A percentile compares a stretch with the other conserved stretches of the same genome.
These are phyloP conservation scores for Fragaria ananassa DNA, from an alignment of 306 rosid species.

Conservation along the genomic window DNA sequence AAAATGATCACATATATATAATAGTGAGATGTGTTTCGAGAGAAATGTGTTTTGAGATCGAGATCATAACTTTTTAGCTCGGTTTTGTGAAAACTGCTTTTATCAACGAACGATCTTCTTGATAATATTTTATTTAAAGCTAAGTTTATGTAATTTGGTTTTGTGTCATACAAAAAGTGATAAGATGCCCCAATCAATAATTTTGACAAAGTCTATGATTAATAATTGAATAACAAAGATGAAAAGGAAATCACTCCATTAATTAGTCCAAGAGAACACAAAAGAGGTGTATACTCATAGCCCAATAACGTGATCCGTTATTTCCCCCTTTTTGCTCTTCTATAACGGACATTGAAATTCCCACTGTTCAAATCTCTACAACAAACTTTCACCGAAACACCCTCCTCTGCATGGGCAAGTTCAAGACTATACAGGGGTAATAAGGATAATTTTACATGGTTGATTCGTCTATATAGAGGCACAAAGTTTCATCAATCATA, in stretches of 20 bases:
- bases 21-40: too few relatives aligned
- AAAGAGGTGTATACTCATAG: constrained; percentile 29
- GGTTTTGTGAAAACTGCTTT: too few relatives aligned
- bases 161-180: background rate
- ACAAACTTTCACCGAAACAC: background rate
- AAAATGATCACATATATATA: too few relatives aligned
- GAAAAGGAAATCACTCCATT: constrained; percentile 12
- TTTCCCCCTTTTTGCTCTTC: constrained; percentile 30
- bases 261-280: constrained; percentile 19
- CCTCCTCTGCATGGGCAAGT: background rate
- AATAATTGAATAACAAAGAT: background rate
- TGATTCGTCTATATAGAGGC: constrained; percentile 37
- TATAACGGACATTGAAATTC: constrained; percentile 57
- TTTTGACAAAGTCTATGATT: background rate
- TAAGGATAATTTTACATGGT: background rate
- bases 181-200: background rate
- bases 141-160: too few relatives aligned
- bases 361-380: constrained; percentile 13
- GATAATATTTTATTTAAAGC: too few relatives aligned
- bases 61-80: too few relatives aligned
- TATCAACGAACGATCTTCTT: too few relatives aligned
- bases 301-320: constrained; percentile 79
- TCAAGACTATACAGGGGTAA: constrained; percentile 3
- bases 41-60: too few relatives aligned
- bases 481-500: constrained; percentile 25